A percentile compares a stretch with the other conserved stretches of the same genome.
Evolutionary conservation across 305 asterid genomes (phyloP).

Genomic region (Solanum hybrid): DNA sequence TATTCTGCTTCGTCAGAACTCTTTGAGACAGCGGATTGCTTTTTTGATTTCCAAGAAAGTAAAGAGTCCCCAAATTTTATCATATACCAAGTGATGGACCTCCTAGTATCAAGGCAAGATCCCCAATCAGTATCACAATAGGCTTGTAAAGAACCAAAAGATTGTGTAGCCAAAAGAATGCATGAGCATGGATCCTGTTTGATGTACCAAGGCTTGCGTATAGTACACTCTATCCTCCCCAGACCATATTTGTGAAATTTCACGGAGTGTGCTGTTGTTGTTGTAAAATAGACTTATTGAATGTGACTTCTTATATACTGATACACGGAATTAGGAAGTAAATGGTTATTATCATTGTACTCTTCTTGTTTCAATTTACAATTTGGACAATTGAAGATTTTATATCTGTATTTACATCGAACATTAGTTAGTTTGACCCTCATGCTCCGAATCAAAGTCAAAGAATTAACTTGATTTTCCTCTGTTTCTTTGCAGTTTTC

Average conservation of each 20-base stretch:
- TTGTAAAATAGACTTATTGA: no score
- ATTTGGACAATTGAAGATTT: background rate
- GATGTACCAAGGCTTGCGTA: no score
- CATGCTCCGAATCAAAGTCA: background rate
- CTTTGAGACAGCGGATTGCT: background rate
- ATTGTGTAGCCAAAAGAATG: no score
- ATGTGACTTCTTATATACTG: no score
- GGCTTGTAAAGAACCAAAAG: no score
- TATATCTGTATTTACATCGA: background rate
- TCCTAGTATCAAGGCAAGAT: background rate
- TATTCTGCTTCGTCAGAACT: background rate
- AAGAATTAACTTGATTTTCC: background rate
- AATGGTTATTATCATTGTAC: background rate
- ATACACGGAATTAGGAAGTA: no score
- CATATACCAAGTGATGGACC: no score
- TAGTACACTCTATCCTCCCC: no score
- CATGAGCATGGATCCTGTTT: no score
- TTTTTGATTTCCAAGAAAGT: background rate
- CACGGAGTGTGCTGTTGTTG: no score
- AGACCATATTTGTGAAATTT: no score
- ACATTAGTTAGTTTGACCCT: background rate
- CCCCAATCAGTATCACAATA: background rate
- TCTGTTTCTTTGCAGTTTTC: constrained; percentile 42
- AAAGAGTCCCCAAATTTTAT: background rate
- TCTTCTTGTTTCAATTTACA: background rate